A percentile compares a stretch with the other conserved stretches of the same genome.
These are phyloP conservation scores for Sugiyamaella floridensis DNA, from an alignment of 805 yeast species.

Conservation along the genomic window DNA sequence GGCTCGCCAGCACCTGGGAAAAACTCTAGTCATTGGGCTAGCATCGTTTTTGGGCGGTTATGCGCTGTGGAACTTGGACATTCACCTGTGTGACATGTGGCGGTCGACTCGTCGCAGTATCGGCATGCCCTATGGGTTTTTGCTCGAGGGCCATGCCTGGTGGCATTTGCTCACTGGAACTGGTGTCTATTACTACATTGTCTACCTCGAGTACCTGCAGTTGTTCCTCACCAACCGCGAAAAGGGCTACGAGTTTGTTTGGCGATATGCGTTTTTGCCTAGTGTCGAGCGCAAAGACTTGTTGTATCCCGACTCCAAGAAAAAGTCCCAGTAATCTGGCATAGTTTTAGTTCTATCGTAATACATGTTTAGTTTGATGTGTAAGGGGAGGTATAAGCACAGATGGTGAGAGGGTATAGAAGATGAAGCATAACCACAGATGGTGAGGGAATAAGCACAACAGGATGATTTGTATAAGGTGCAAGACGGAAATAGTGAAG, in stretches of 20 bases:
- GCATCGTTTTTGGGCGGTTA: conserved; percentile 65
- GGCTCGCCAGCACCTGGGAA: conserved; percentile 45
- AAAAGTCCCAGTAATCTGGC: too few relatives aligned
- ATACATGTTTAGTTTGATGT: too few relatives aligned
- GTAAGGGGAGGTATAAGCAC: too few relatives aligned
- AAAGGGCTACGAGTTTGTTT: conserved; percentile 47
- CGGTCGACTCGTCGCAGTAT: conserved; percentile 50
- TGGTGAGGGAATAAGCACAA: too few relatives aligned
- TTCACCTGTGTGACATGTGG: conserved; percentile 62
- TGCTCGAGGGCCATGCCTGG: conserved; percentile 94
- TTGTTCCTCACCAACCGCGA: conserved; percentile 55
- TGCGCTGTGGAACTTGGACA: conserved; percentile 83
- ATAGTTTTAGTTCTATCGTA: too few relatives aligned
- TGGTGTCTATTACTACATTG: conserved; percentile 68
- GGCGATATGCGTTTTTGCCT: conserved; percentile 56
- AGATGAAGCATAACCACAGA: too few relatives aligned
- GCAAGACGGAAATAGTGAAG: too few relatives aligned
- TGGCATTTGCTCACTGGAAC: conserved; percentile 73
- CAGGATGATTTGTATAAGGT: too few relatives aligned
- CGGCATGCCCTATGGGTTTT: conserved; percentile 80
- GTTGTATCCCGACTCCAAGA: background rate
- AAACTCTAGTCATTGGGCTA: conserved; percentile 54
- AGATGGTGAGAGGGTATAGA: too few relatives aligned
- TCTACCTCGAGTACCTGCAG: conserved; percentile 69
- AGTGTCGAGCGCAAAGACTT: conserved; percentile 23